Evolutionary conservation across 2,329 filamentous ascomycete species (phyloP).

Genomic region (Ophiosphaerella herpotricha): DNA sequence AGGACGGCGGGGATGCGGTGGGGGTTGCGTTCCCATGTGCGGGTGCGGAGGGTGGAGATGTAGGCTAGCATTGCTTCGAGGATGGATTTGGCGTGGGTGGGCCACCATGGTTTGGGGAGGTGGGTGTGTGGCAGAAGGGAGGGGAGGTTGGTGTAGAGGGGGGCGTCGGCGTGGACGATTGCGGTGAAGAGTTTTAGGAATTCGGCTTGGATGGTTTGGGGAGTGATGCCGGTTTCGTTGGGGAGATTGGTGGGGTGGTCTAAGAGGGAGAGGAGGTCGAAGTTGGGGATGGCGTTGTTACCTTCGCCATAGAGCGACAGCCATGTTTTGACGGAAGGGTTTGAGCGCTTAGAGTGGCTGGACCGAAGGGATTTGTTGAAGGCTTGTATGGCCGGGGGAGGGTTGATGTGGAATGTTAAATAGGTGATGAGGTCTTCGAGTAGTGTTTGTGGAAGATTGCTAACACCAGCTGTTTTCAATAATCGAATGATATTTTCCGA

Average conservation of each 20-base stretch:
- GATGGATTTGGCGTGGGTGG: slow-evolving; percentile 10
- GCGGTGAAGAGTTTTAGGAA: slow-evolving; percentile 23
- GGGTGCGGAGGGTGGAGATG: slow-evolving; percentile 23
- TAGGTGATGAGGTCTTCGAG: slow-evolving; percentile 30
- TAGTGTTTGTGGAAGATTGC: slow-evolving; percentile 19
- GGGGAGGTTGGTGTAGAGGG: not conserved
- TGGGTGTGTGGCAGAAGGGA: not conserved
- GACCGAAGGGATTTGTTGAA: slow-evolving; percentile 23
- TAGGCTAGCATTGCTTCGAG: slow-evolving; percentile 24
- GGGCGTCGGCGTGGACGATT: slow-evolving; percentile 14
- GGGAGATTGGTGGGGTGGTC: not conserved
- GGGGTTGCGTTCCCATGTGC: slow-evolving; percentile 26
- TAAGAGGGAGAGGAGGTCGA: slow-evolving; percentile 2
- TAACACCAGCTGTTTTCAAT: not conserved
- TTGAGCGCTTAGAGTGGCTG: slow-evolving; percentile 3
- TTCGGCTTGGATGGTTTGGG: slow-evolving; percentile 12
- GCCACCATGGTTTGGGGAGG: slow-evolving; percentile 18
- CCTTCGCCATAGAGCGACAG: slow-evolving; percentile 24
- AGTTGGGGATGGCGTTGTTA: not conserved
- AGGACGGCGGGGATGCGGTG: slow-evolving; percentile 21
- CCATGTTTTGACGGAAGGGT: slow-evolving; percentile 24
- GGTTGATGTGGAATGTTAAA: slow-evolving; percentile 24
- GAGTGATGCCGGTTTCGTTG: slow-evolving; percentile 10
- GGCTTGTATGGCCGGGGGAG: slow-evolving; percentile 18
- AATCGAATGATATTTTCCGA: not conserved